Evolutionary conservation across 345 rosid species (phyloP).

Genomic region (Pseudoturritis turrita): DNA sequence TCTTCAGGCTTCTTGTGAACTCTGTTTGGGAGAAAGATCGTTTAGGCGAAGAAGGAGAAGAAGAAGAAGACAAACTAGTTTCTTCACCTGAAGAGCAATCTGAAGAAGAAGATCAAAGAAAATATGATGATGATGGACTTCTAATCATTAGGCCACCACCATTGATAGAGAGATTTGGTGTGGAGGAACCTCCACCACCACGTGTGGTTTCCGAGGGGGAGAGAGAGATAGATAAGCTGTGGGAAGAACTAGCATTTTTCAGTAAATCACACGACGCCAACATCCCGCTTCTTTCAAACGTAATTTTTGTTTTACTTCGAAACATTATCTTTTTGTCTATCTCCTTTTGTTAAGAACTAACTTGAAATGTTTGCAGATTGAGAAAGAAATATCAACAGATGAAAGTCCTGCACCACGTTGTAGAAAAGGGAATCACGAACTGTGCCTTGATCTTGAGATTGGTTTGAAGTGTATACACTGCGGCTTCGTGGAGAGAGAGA

Average conservation of each 20-base stretch:
- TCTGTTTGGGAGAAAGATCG: conserved; percentile 24
- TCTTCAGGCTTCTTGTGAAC: conserved; percentile 31
- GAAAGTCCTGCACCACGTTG: conserved; percentile 20
- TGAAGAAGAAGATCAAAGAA: conserved; percentile 10
- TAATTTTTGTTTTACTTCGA: conserved; percentile 6
- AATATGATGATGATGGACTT: conserved; percentile 17
- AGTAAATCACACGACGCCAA: not conserved
- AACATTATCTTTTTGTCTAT: not conserved
- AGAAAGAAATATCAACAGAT: not conserved
- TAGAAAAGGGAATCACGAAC: conserved; percentile 33
- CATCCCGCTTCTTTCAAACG: not conserved
- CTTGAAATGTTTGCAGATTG: conserved; percentile 17
- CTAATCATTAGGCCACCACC: conserved; percentile 25
- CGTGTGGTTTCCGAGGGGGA: not conserved
- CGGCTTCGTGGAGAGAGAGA: conserved; percentile 34
- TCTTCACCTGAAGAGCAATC: conserved; percentile 21
- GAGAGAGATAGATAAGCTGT: not conserved
- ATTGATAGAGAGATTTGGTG: conserved; percentile 6
- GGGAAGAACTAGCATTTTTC: conserved; percentile 10
- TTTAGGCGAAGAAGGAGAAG: conserved; percentile 5
- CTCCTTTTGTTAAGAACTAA: not conserved
- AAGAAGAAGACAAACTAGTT: not conserved
- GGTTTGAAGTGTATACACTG: conserved; percentile 48
- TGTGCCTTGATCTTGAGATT: conserved; percentile 42
- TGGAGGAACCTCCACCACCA: conserved; percentile 16